phyloP scores from a whole-genome alignment of 371 early-diverging fungal species.

The Mortierella sp. region DNA sequence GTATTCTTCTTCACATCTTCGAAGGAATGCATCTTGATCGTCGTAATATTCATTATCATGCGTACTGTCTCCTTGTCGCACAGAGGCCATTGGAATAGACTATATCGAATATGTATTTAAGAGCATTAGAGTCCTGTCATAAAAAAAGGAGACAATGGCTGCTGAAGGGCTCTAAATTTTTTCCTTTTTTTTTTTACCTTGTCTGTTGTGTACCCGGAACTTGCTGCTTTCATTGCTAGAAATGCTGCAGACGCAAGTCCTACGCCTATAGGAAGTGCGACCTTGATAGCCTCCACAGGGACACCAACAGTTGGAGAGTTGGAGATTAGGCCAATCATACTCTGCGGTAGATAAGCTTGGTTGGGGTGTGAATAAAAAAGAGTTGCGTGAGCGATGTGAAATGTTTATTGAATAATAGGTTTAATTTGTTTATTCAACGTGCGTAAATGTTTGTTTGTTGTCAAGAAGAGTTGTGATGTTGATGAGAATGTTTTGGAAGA shows the following conservation, averaged over 20 bases:
- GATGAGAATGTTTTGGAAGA: too few species aligned
- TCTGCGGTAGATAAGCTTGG: too few species aligned
- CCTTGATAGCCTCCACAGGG: conserved; percentile 17
- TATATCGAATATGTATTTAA: background rate
- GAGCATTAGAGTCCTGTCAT: background rate
- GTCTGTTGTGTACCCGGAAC: conserved; percentile 9
- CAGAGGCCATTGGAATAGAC: conserved; percentile 22
- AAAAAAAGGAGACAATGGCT: background rate
- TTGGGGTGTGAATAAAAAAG: too few species aligned
- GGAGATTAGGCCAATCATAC: conserved; percentile 27
- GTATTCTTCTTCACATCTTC: conserved; percentile 18
- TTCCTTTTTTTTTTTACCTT: conserved; percentile 28
- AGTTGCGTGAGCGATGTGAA: too few species aligned
- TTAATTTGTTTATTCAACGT: too few species aligned
- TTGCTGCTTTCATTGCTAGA: conserved; percentile 15
- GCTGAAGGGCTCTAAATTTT: background rate
- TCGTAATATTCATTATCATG: conserved; percentile 33
- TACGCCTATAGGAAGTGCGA: conserved; percentile 27
- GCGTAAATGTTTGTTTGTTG: too few species aligned
- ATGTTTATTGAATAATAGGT: too few species aligned
- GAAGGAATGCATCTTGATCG: conserved; percentile 32
- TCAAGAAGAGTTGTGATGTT: too few species aligned
- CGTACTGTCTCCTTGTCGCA: conserved; percentile 25
- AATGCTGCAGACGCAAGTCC: conserved; percentile 38
- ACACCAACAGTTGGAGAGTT: conserved; percentile 3